Evolutionary conservation across 768 basidiomycete genomes (phyloP), one percentile per base, ranked within the genome.

Genomic region (Pholiota conissans): DNA sequence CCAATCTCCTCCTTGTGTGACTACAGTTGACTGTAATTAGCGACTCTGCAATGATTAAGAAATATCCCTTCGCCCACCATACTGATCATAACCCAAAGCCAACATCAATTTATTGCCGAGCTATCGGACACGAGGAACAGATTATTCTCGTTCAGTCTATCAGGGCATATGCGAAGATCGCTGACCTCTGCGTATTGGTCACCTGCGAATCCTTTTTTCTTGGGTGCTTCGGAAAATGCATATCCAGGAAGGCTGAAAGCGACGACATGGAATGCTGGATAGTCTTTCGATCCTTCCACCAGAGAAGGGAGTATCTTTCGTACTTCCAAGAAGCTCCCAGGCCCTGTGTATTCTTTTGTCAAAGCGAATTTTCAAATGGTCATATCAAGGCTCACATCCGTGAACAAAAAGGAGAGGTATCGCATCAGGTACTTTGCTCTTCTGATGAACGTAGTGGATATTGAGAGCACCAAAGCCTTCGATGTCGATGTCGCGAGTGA

Each of bases 201-300:
- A 1, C 69, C 35, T 3, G 57, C 61, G 52, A 86, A 86, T 2
- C 83, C 84, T 60, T 73, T 74, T 63, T 80, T 83, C 37, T 63
- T 74, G 2, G 83, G 78, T 1, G 76, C 81, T 10, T 82, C 75
- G 0, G 85, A 86, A 66, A 87, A 87, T 0, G 84, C 87, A 68
- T 69, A 88, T 0, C 83, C 84, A 7, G 87, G 86, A 2, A 88
- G 61, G 61, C 84, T 81, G 5, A 79, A 61, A 0, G 80, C 82
- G 1, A 89, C 84, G 20, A 87, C 84, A 56, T 88, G 86, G 63
- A 87, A 86, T 29, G 75, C 78, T 1, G 84, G 84, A 34, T 80
- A 72, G 0, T 78, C 75, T 4, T 71, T 55, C 3, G 78, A 75
- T 0, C 70, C 71, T 16, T 74, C 64, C 0, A 77, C 73, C 55